Base-by-base conservation (phyloP, 148 eudicot genomes). In the Heliosperma pusillum region DNA sequence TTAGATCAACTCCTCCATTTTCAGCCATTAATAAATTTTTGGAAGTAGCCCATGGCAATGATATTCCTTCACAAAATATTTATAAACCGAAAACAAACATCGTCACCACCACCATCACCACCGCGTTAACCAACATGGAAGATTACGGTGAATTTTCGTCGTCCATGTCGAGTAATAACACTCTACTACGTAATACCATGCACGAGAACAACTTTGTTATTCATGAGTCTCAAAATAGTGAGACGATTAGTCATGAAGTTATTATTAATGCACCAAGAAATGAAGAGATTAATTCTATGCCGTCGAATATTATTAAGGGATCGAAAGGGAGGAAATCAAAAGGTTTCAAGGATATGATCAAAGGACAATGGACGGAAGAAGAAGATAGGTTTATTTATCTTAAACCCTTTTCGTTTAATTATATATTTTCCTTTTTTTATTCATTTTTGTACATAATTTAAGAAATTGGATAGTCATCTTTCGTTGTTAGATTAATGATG, bases 321-420 rank as follows among this genome's bases (percentile, higher is more conserved):
- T 74, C 62, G 3, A 56, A 29, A 16, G 74, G 26, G 36, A 85
- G 40, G 79, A 82, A 55, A 40, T 60, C 27, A 17, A 85, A 70
- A n/a, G 47, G 74, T 74, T 78, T 70, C 8, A 27, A 70, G n/a
- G 61, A 29, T 63, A 59, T 80, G 70, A 83, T 83, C 74, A 91
- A 89, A 82, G 92, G 98, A 8, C 92, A 88, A 73, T 93, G 98
- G 98, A 87, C 90, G 1, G 83, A 76, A 15, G 85, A 86, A 77
- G 97, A 93, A 79, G 97, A 93, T 70, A 87, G 91, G 98, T 91
- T 26, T 57, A 25, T 4, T 66, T 17, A 19, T 36, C 22, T 57
- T 47, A 11, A 42, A 9, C 17, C 19, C 15, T 44, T 3, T 3
- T 52, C 30, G 4, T 53, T 66, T 66, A 7, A 8, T 63, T 21